Evolutionary conservation across 2,329 filamentous ascomycete species (phyloP).

Genomic region (Botrytis tulipae): DNA sequence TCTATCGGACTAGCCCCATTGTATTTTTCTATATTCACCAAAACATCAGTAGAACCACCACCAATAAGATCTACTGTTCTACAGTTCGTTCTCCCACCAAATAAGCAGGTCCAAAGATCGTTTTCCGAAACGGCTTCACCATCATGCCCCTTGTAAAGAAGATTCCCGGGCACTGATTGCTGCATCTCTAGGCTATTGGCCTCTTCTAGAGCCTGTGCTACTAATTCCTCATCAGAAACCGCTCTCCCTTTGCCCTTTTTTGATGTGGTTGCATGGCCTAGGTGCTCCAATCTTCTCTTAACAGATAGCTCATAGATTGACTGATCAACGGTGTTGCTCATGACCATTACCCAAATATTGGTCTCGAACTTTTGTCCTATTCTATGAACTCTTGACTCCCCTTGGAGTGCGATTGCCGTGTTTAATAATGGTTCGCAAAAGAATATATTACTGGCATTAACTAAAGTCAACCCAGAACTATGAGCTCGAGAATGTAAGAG

Average conservation of each 20-base stretch:
- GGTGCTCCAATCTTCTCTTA: constrained; percentile 72
- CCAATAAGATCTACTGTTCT: neutral
- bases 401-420: constrained; percentile 89
- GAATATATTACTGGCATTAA: constrained; percentile 92
- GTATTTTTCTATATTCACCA: neutral
- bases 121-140: constrained; percentile 77
- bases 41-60: neutral
- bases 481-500: constrained; percentile 86
- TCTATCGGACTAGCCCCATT: neutral
- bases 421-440: constrained; percentile 93
- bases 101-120: constrained; percentile 87
- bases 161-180: constrained; percentile 63
- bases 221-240: constrained; percentile 45
- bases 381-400: constrained; percentile 89
- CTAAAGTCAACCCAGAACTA: constrained; percentile 83
- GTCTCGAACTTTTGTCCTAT: constrained; percentile 88
- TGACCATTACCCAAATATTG: constrained; percentile 91
- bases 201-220: constrained; percentile 67
- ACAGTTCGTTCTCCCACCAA: constrained; percentile 50
- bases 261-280: constrained; percentile 48
- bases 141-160: constrained; percentile 69
- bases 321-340: constrained; percentile 89
- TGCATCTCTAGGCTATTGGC: constrained; percentile 85
- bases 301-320: constrained; percentile 88
- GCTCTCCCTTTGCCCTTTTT: constrained; percentile 44